These are phyloP conservation scores for Stagonosporopsis chrysanthemi DNA, from an alignment of 2,329 filamentous ascomycete species.

Conservation along the genomic window DNA sequence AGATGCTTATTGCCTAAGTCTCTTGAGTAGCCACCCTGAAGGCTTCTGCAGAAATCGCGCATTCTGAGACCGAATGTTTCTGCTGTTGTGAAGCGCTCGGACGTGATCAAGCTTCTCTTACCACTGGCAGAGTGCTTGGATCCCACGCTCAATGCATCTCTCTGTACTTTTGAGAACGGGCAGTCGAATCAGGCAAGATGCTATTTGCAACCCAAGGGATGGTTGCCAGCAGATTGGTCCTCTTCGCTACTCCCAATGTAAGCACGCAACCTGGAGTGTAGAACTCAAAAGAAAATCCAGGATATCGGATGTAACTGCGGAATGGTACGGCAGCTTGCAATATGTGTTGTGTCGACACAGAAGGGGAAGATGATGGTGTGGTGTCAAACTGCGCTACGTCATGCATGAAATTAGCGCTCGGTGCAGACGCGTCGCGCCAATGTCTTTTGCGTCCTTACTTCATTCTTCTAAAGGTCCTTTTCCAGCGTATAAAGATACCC, in stretches of 20 bases:
- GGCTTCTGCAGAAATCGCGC: background rate
- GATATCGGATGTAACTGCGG: background rate
- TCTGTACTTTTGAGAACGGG: background rate
- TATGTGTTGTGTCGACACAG: background rate
- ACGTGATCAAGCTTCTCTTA: background rate
- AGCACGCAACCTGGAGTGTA: background rate
- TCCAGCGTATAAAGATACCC: no score
- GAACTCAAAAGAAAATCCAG: background rate
- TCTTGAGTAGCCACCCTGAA: background rate
- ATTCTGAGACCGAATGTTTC: background rate
- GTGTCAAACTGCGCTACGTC: no score
- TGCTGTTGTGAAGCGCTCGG: background rate
- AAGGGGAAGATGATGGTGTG: background rate
- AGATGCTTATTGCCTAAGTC: background rate
- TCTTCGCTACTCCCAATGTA: background rate
- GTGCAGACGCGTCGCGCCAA: no score
- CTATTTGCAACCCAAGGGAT: background rate
- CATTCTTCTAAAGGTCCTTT: no score
- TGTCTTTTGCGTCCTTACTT: no score
- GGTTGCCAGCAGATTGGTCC: background rate
- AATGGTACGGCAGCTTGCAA: background rate
- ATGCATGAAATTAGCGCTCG: no score
- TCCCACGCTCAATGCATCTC: background rate
- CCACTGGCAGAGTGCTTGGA: background rate
- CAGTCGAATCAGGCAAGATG: background rate